Evolutionary conservation across 768 basidiomycete species (phyloP), one percentile per base, ranked within the genome.

Genomic region (Cystobasidium tubakii): DNA sequence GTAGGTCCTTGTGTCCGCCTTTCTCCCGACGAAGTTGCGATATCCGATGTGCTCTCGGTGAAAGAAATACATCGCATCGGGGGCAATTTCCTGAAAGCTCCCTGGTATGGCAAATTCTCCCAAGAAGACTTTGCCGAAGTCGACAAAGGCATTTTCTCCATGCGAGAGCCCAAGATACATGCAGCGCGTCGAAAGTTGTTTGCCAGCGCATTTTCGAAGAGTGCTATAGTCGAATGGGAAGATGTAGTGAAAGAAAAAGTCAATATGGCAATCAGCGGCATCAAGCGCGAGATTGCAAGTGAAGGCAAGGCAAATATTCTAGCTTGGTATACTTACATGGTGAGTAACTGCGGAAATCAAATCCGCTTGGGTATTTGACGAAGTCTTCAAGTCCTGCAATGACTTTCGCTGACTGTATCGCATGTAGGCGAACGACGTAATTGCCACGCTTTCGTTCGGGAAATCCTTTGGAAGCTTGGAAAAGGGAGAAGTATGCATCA

Each of bases 21-120:
- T 4, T 63, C 62, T 9, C 62, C 62, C n/a, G 62, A 63, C 6
- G 62, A 63, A 42, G 62, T 63, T 31, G 21, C 62, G 6, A 63
- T 63, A 6, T 7, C 6, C 62, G 62, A 63, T 6, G 25, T 34
- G 19, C 9, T 9, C n/a, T 21, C 62, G 33, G 62, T n/a, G 9
- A 63, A 63, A 31, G 62, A 63, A n/a, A 63, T 63, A 7, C 62
- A 63, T 63, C n/a, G 62, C 4, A 63, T 63, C 21, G 62, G 62
- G 9, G 31, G 62, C 7, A 31, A 31, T n/a, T 63, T 33, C n/a
- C 7, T 63, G 9, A 63, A 63, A 23, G 62, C 62, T 6, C 31
- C 62, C 21, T 63, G 62, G 62, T 63, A 63, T 42, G 29, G 25
- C 33, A 63, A 63, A 42, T 63, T 63, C 33, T 6, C 62, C 9